Conservation (phyloP, 129 eudicot species). For the Scalesia atractyloides region DNA sequence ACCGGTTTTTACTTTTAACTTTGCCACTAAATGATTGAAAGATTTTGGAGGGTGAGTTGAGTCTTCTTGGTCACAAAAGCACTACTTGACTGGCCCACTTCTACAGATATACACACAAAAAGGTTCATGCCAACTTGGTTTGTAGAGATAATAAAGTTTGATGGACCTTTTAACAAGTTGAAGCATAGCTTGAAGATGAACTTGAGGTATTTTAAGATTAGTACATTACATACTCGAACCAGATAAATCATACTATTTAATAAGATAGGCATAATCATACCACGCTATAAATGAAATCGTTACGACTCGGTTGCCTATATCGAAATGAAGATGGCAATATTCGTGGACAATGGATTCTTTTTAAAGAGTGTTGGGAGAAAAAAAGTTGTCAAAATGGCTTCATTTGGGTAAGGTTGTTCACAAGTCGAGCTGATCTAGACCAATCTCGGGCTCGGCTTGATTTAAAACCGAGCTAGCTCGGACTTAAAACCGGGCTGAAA, state of each 20-base stretch:
- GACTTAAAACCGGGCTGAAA: no score
- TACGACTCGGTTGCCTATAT: background rate
- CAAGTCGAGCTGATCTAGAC: no score
- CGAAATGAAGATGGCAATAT: background rate
- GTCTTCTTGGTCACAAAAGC: constrained; percentile 36
- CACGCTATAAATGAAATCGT: background rate
- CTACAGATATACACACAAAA: background rate
- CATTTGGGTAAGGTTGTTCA: no score
- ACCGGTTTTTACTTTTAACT: constrained; percentile 26
- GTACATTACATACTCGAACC: background rate
- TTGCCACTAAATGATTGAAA: constrained; percentile 20
- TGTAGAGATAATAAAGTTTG: background rate
- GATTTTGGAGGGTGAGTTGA: constrained; percentile 26
- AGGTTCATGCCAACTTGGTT: constrained; percentile 2
- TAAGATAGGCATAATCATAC: background rate
- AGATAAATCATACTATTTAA: background rate
- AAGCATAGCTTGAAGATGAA: background rate
- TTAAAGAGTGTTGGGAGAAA: no score
- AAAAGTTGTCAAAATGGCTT: no score
- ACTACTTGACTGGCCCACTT: constrained; percentile 14
- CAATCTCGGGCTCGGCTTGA: no score
- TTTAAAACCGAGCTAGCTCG: no score
- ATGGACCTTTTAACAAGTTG: background rate
- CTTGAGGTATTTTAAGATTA: background rate
- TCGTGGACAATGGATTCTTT: background rate